A percentile compares a stretch with the other conserved stretches of the same genome.
These are phyloP conservation scores for Daldinia bambusicola DNA, from an alignment of 495 filamentous ascomycete species.

Conservation along the genomic window DNA sequence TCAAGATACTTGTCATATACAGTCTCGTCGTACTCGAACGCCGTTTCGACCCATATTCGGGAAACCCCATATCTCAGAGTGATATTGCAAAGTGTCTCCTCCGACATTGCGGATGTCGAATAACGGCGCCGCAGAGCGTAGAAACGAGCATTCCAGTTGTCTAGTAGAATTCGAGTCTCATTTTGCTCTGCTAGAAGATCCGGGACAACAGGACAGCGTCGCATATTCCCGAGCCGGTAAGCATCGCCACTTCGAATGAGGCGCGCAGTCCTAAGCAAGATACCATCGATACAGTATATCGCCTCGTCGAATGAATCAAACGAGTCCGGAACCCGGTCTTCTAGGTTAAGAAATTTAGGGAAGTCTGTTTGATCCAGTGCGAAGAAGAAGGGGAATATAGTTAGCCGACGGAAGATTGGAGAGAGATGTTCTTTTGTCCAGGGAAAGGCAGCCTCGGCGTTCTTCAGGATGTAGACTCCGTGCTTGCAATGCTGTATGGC, in stretches of 20 bases:
- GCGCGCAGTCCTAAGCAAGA: conserved; percentile 43
- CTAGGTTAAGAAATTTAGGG: conserved; percentile 37
- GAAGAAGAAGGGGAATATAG: conserved; percentile 53
- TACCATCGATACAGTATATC: conserved; percentile 41
- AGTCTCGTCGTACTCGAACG: conserved; percentile 49
- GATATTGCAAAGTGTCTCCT: conserved; percentile 31
- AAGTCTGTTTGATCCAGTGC: conserved; percentile 21
- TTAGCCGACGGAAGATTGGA: conserved; percentile 56
- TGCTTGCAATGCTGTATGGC: conserved; percentile 57
- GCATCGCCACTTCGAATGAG: conserved; percentile 46
- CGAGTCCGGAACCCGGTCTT: conserved; percentile 26
- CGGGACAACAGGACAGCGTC: conserved; percentile 16
- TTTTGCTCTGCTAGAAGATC: conserved; percentile 31
- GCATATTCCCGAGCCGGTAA: conserved; percentile 36
- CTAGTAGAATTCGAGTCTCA: conserved; percentile 17
- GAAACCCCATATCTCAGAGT: conserved; percentile 29
- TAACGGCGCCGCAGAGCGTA: conserved; percentile 22
- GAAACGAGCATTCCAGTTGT: conserved; percentile 44
- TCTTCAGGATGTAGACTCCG: conserved; percentile 52
- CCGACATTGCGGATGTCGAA: not conserved
- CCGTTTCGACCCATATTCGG: conserved; percentile 52
- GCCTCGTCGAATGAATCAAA: conserved; percentile 33
- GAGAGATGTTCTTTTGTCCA: conserved; percentile 56
- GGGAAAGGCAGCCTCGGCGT: conserved; percentile 36
- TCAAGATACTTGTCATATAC: conserved; percentile 53